Conservation (phyloP, 306 rosid genomes). For the Arachis stenosperma region DNA sequence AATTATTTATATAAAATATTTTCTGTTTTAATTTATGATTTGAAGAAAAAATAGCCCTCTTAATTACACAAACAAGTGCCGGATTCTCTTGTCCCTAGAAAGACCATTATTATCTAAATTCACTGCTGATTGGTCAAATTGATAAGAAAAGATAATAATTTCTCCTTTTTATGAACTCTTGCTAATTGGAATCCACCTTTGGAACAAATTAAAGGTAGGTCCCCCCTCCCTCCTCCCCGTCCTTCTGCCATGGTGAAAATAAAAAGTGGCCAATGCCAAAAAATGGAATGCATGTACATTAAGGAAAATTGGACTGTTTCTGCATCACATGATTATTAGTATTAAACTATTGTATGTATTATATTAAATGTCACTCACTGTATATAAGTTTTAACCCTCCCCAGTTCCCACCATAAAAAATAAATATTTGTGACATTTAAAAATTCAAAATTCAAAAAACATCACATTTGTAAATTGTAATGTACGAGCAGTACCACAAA, state of each 20-base stretch:
- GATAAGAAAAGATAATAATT: constrained; percentile 9
- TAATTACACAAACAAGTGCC: no score
- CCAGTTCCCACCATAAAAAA: not conserved
- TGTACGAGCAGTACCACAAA: constrained; percentile 4
- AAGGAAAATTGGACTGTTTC: constrained; percentile 1
- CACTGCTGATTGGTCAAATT: constrained; percentile 19
- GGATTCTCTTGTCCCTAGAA: not conserved
- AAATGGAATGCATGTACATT: not conserved
- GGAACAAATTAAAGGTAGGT: constrained; percentile 11
- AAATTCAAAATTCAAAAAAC: constrained; percentile 10
- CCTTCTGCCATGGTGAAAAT: not conserved
- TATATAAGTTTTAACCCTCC: no score
- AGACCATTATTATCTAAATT: not conserved
- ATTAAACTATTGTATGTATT: not conserved
- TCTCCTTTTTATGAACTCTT: not conserved
- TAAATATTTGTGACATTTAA: not conserved
- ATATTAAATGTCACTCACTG: no score
- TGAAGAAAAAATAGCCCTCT: no score
- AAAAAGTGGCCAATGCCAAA: constrained; percentile 12
- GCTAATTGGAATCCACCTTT: constrained; percentile 11
- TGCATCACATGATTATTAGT: not conserved
- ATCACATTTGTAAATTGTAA: constrained; percentile 1
- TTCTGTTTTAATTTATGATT: no score
- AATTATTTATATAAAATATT: no score
- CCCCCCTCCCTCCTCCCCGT: no score